Conservation (phyloP, 2,329 filamentous ascomycete species). For the Colletotrichum sp. region DNA sequence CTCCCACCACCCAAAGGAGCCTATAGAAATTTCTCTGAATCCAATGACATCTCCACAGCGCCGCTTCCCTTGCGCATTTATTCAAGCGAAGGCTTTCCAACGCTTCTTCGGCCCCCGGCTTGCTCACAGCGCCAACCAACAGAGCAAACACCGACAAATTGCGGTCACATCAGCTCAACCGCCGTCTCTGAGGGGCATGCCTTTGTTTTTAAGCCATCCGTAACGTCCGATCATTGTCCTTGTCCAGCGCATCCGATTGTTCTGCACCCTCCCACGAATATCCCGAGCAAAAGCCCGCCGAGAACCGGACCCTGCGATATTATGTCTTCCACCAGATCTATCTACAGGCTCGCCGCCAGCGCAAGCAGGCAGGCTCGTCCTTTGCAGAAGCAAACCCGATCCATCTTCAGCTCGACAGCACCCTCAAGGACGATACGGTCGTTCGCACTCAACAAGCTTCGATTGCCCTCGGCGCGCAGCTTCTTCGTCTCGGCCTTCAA, state of each 20-base stretch:
- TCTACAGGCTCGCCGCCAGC: constrained; percentile 35
- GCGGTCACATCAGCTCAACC: not conserved
- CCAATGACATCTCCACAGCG: constrained; percentile 13
- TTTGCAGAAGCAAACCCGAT: constrained; percentile 21
- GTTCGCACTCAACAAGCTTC: not conserved
- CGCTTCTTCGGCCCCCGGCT: not conserved
- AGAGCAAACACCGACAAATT: not conserved
- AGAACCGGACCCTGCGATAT: not conserved
- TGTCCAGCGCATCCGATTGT: not conserved
- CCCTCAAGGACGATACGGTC: not conserved
- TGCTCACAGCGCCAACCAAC: constrained; percentile 3
- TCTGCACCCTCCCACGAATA: not conserved
- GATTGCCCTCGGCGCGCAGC: constrained; percentile 36
- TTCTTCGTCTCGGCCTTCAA: constrained; percentile 70
- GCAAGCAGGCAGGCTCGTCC: constrained; percentile 32
- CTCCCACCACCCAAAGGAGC: constrained; percentile 4
- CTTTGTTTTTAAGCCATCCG: not conserved
- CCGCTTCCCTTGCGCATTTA: constrained; percentile 11
- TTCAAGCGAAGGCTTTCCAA: constrained; percentile 8
- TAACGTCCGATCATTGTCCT: not conserved
- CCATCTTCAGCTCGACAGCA: not conserved
- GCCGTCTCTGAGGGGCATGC: not conserved
- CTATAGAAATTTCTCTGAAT: constrained; percentile 23
- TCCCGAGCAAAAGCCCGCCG: not conserved
- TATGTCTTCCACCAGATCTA: constrained; percentile 14